Conservation (phyloP, 306 rosid species). For the Echinosophora koreensis region DNA sequence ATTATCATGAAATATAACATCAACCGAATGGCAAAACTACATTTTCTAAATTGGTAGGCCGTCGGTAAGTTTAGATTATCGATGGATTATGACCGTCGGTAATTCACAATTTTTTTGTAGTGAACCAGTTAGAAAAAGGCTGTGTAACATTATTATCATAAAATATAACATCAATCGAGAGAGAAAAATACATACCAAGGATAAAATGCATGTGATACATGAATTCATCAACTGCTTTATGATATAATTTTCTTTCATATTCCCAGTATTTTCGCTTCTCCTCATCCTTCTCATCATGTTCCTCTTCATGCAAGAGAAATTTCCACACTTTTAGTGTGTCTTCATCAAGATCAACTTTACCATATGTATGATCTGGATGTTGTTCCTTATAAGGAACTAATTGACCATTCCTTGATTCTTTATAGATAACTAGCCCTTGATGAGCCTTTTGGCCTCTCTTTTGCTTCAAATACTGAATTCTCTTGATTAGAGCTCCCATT, state of each 20-base stretch:
- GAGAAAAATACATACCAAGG: slow-evolving; percentile 31
- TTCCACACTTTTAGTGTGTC: slow-evolving; percentile 51
- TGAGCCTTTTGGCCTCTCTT: not conserved
- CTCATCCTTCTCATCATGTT: slow-evolving; percentile 37
- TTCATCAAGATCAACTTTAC: slow-evolving; percentile 38
- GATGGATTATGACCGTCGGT: no score
- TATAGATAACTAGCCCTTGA: not conserved
- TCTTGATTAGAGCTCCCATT: not conserved
- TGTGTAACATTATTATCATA: no score
- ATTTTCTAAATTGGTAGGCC: no score
- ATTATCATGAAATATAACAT: no score
- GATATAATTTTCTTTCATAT: not conserved
- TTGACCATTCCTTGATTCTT: not conserved
- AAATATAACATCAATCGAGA: no score
- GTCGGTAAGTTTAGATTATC: no score
- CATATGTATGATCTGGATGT: not conserved
- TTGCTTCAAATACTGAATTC: not conserved
- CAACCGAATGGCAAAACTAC: no score
- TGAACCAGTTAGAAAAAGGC: no score
- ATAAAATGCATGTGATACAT: not conserved
- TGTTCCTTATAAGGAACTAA: slow-evolving; percentile 28
- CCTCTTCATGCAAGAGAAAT: slow-evolving; percentile 28
- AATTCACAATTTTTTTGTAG: no score
- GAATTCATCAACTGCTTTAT: not conserved
- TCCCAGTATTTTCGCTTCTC: slow-evolving; percentile 20